phyloP scores from a whole-genome alignment of 208 protist genomes.

The Tritrichomonas foetus region DNA sequence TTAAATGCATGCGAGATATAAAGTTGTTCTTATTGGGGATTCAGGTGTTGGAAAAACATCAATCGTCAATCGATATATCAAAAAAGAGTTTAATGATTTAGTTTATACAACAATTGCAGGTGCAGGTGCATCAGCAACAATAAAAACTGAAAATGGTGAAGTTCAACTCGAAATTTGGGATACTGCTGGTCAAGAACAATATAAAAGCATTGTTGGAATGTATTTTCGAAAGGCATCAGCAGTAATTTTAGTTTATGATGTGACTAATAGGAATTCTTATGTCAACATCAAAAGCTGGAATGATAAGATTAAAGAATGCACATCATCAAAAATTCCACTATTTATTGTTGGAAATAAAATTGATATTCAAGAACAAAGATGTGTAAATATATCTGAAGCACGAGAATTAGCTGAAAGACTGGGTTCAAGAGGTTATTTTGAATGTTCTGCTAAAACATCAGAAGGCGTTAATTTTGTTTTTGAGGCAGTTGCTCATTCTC shows the following conservation, averaged over 20 bases:
- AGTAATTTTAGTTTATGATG: not conserved
- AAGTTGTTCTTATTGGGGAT: not conserved
- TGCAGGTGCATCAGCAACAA: too few species aligned
- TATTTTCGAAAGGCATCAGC: not conserved
- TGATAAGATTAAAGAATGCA: not conserved
- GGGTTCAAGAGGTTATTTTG: too few species aligned
- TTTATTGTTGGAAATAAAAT: not conserved
- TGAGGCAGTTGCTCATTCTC: too few species aligned
- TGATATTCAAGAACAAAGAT: not conserved
- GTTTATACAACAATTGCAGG: too few species aligned
- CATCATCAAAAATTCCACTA: not conserved
- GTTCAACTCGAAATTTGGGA: slow-evolving; percentile 39
- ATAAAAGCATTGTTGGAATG: not conserved
- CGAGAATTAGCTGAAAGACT: not conserved
- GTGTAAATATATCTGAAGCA: not conserved
- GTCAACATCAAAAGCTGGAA: not conserved
- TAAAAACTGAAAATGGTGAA: too few species aligned
- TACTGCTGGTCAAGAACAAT: too few species aligned
- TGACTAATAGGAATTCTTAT: not conserved
- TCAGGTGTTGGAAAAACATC: not conserved
- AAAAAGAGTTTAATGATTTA: not conserved
- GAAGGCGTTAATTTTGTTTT: too few species aligned
- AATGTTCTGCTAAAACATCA: too few species aligned
- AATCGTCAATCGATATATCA: not conserved
- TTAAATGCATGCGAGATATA: too few species aligned